These are phyloP conservation scores for Sophora flavescens DNA, from an alignment of 306 rosid species.

Conservation along the genomic window DNA sequence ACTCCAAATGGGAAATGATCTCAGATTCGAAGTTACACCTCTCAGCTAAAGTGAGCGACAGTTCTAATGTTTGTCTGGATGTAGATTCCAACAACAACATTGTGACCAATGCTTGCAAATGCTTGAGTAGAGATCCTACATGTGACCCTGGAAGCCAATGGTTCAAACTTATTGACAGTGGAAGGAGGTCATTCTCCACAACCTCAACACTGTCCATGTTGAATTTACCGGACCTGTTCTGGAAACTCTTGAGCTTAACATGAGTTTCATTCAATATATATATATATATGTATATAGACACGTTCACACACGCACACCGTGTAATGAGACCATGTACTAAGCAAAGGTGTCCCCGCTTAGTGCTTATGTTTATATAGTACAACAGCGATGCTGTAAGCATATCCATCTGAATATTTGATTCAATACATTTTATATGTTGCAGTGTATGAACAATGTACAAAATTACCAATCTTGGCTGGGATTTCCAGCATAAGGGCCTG, in stretches of 20 bases:
- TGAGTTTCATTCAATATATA: constrained; percentile 5
- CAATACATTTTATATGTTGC: neutral
- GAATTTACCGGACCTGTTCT: constrained; percentile 38
- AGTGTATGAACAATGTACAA: neutral
- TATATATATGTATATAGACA: no score
- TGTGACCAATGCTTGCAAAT: constrained; percentile 78
- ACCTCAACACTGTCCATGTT: constrained; percentile 36
- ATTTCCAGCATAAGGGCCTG: neutral
- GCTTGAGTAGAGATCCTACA: constrained; percentile 57
- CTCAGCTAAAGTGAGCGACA: constrained; percentile 53
- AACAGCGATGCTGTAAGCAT: neutral
- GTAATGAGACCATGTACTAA: neutral
- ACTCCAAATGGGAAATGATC: constrained; percentile 70
- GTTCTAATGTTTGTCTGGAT: constrained; percentile 72
- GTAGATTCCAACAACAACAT: constrained; percentile 63
- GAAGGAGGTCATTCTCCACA: constrained; percentile 42
- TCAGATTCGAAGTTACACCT: constrained; percentile 86
- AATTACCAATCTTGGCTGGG: neutral
- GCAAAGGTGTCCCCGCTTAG: neutral
- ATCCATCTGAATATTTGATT: neutral
- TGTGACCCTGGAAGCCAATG: constrained; percentile 90
- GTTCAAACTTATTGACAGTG: constrained; percentile 79
- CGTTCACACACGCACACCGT: no score
- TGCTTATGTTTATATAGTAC: neutral
- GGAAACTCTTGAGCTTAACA: constrained; percentile 24